Percentiles rank a stretch among this genome's conserved stretches.
Evolutionary conservation across 192 early-diverging fungal genomes (phyloP).

Genomic region (Umbelopsis ramanniana): DNA sequence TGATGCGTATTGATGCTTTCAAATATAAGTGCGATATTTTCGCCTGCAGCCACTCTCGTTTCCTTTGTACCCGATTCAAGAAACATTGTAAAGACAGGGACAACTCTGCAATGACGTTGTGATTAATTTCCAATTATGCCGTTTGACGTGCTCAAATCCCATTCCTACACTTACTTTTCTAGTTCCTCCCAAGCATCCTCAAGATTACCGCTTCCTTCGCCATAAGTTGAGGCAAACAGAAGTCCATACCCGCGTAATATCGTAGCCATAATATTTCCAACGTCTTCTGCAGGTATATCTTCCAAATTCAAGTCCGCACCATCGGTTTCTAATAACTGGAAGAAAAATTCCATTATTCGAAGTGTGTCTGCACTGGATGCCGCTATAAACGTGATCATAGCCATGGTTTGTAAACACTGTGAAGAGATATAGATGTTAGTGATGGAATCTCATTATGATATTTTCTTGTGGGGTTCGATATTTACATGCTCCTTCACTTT

Average conservation of each 20-base stretch:
- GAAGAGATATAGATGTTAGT: neutral
- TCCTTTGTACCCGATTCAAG: constrained; percentile 64
- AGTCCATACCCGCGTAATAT: constrained; percentile 34
- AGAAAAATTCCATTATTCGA: constrained; percentile 31
- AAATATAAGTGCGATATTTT: constrained; percentile 76
- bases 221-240: constrained; percentile 29
- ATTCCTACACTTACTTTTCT: constrained; percentile 33
- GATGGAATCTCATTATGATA: neutral
- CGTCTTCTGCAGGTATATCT: constrained; percentile 21
- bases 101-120: constrained; percentile 42
- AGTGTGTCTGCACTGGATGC: constrained; percentile 36
- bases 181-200: constrained; percentile 42
- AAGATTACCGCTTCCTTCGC: constrained; percentile 28
- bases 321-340: constrained; percentile 37
- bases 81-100: constrained; percentile 55
- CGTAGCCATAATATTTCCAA: constrained; percentile 25
- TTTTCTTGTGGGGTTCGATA: too few species aligned
- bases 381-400: constrained; percentile 32
- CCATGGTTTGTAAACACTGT: constrained; percentile 36
- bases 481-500: constrained; percentile 55
- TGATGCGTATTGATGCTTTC: constrained; percentile 51
- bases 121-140: neutral
- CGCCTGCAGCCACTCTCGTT: constrained; percentile 68
- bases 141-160: too few species aligned
- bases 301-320: constrained; percentile 33